These are phyloP conservation scores for Aspergillus nidulans DNA, from an alignment of 495 filamentous ascomycete species.

Conservation along the genomic window DNA sequence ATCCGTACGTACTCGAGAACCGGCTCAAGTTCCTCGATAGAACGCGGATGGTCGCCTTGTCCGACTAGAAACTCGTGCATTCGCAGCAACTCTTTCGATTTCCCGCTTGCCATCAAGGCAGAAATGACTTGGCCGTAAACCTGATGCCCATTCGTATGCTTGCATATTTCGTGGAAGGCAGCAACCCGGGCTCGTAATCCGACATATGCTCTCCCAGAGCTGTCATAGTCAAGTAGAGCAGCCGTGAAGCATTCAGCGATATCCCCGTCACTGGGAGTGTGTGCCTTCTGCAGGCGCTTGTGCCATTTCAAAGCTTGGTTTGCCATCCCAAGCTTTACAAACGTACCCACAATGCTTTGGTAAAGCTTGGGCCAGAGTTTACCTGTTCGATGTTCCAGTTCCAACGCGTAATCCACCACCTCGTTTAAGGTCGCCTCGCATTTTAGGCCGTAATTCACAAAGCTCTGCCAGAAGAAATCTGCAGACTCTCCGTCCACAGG, in stretches of 20 bases:
- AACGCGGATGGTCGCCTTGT: slow-evolving; percentile 47
- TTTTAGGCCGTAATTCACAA: slow-evolving; percentile 47
- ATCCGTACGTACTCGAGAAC: slow-evolving; percentile 38
- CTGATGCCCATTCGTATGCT: slow-evolving; percentile 34
- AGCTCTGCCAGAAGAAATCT: slow-evolving; percentile 52
- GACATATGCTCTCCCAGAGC: background rate
- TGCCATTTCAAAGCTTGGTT: slow-evolving; percentile 47
- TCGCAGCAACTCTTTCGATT: slow-evolving; percentile 44
- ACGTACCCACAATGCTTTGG: slow-evolving; percentile 42
- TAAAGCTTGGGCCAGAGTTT: slow-evolving; percentile 47
- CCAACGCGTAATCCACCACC: slow-evolving; percentile 52
- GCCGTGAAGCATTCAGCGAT: slow-evolving; percentile 32
- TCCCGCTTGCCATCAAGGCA: slow-evolving; percentile 45
- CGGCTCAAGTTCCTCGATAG: slow-evolving; percentile 32
- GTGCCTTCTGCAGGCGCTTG: slow-evolving; percentile 30
- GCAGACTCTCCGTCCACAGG: slow-evolving; percentile 47
- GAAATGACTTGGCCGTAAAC: slow-evolving; percentile 61
- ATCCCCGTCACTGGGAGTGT: slow-evolving; percentile 27
- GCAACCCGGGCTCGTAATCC: slow-evolving; percentile 19
- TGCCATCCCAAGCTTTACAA: slow-evolving; percentile 32
- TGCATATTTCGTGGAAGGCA: slow-evolving; percentile 48
- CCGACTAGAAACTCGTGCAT: slow-evolving; percentile 57
- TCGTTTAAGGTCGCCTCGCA: slow-evolving; percentile 44
- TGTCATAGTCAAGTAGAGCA: slow-evolving; percentile 14
- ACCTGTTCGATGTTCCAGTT: slow-evolving; percentile 42